phyloP scores from a whole-genome alignment of 805 yeast species.

The Candida succiphila region DNA sequence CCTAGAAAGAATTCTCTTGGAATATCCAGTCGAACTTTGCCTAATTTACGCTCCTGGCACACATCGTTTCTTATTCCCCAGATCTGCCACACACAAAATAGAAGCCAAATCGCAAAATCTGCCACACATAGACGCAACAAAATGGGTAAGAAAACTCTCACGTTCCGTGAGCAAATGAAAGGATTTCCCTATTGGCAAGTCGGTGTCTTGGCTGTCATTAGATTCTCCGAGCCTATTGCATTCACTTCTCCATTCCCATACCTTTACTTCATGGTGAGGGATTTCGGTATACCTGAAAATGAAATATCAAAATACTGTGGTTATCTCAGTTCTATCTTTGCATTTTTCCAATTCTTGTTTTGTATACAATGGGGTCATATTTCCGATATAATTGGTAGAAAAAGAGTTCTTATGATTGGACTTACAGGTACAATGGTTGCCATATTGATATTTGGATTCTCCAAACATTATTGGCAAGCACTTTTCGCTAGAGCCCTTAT shows the following conservation, averaged over 20 bases:
- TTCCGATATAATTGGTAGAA: slow-evolving; percentile 48
- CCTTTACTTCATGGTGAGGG: slow-evolving; percentile 52
- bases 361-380: slow-evolving; percentile 53
- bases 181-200: slow-evolving; percentile 50
- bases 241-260: slow-evolving; percentile 59
- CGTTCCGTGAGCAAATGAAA: slow-evolving; percentile 38
- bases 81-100: too few species aligned
- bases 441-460: slow-evolving; percentile 42
- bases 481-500: slow-evolving; percentile 39
- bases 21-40: too few species aligned
- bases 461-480: slow-evolving; percentile 42
- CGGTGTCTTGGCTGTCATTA: slow-evolving; percentile 28
- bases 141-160: not conserved
- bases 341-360: slow-evolving; percentile 47
- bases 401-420: slow-evolving; percentile 42
- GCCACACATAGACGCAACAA: too few species aligned
- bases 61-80: too few species aligned
- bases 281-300: slow-evolving; percentile 41
- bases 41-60: too few species aligned
- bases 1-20: too few species aligned
- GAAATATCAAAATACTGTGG: slow-evolving; percentile 53
- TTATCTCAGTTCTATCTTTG: slow-evolving; percentile 51
- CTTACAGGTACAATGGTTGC: slow-evolving; percentile 40
- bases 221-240: slow-evolving; percentile 55
- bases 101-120: too few species aligned